These are phyloP conservation scores for Poronia punctata DNA, from an alignment of 495 filamentous ascomycete genomes.

Conservation along the genomic window DNA sequence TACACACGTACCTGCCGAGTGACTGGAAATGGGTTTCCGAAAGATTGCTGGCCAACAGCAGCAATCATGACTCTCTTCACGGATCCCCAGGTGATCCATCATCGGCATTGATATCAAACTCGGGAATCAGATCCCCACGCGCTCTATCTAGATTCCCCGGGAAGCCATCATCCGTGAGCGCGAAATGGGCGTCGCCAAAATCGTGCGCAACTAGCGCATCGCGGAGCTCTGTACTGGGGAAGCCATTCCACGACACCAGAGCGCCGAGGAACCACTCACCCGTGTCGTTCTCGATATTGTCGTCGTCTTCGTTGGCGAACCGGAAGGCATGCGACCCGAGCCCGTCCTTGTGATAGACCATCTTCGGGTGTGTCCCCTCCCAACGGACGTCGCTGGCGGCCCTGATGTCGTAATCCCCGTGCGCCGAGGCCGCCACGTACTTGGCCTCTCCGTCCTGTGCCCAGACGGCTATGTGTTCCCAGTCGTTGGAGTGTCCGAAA, in stretches of 20 bases:
- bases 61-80: no score
- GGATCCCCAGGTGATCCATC: slow-evolving; percentile 34
- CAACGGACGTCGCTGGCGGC: slow-evolving; percentile 27
- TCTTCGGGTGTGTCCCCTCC: slow-evolving; percentile 38
- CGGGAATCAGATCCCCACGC: slow-evolving; percentile 20
- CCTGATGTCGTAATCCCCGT: slow-evolving; percentile 31
- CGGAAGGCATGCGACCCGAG: slow-evolving; percentile 35
- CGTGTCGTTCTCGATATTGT: slow-evolving; percentile 33
- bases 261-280: slow-evolving; percentile 34
- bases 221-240: slow-evolving; percentile 19
- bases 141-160: slow-evolving; percentile 22
- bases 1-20: neutral
- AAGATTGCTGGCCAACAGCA: no score
- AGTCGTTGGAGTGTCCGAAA: slow-evolving; percentile 36
- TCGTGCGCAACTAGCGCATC: slow-evolving; percentile 20
- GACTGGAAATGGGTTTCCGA: no score
- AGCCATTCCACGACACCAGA: slow-evolving; percentile 34
- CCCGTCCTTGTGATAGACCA: slow-evolving; percentile 41
- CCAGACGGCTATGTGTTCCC: slow-evolving; percentile 43
- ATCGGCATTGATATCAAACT: slow-evolving; percentile 31
- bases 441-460: slow-evolving; percentile 23
- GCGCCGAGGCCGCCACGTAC: slow-evolving; percentile 32
- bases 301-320: slow-evolving; percentile 31
- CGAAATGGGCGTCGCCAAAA: slow-evolving; percentile 26
- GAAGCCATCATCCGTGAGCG: slow-evolving; percentile 32